Evolutionary conservation across 805 yeast genomes (phyloP), one percentile per base, ranked within the genome.

Genomic region (Naumovozyma baii): DNA sequence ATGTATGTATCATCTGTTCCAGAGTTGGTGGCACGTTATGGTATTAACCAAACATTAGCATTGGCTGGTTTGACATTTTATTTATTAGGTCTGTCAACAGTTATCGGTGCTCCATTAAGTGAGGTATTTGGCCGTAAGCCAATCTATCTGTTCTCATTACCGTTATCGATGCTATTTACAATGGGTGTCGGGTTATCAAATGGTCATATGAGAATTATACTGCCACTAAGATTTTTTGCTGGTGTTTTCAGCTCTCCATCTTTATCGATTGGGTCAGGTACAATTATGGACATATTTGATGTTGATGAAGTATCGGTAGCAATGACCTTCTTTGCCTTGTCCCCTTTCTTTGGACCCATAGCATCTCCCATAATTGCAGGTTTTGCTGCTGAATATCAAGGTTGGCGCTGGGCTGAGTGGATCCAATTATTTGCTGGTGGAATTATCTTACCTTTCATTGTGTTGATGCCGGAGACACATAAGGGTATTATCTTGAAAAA

Each of bases 171-270:
- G 78, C 67, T 80, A 18, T 79, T 80, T 59, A 76, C 77, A 16
- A 76, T 81, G 80, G 87, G 86, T 43, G 80, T 80, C 39, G 87
- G 82, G 30, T 63, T 79, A 42, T 69, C 84, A 1, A 61, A 68
- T 29, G 76, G 63, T 14, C 56, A 80, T 48, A 78, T 83, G 47
- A 67, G 75, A 42, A 66, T 73, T 9, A 67, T 83, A 20, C 62
- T 85, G 36, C 78, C 86, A 4, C 66, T 83, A 34, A 64, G 95
- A 50, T 82, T 83, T 53, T 74, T 86, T 50, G 67, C 81, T 16
- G 94, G 94, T 1, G 68, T 80, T 20, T 70, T 80, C 36, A 85
- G 92, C 1, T 78, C 88, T 1, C 94, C 92, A 2, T 86, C 88
- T 2, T 68, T 86, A 63, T 80, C 94, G 8, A 76, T 83, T 47